Base-by-base conservation (phyloP, 768 basidiomycete species). In the Mycena vulgaris region DNA sequence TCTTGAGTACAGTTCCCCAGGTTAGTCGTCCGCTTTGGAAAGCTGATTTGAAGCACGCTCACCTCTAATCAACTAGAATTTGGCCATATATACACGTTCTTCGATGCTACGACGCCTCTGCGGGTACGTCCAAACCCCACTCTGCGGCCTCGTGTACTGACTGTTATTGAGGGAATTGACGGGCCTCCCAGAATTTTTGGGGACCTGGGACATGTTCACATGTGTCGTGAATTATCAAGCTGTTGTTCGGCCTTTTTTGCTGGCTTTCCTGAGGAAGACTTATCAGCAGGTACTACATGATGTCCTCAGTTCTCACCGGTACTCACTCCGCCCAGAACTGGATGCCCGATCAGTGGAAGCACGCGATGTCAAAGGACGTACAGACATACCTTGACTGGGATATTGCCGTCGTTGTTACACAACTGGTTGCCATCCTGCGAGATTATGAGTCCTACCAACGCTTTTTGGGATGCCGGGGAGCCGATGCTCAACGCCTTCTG, bases 1-100 rank as follows among this genome's bases (percentile, higher is more conserved):
- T 45, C 27, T 28, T 60, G 14, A 28, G 8, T 19, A 25, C 7
- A 1, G 48, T 53, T n/a, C 49, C 66, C 30, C 58, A 67, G 66
- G 66, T 55, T 14, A 23, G 57, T 59, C 35, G 39, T 40, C 30
- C 31, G 5, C 31, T 39, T 40, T n/a, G n/a, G n/a, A n/a, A 9
- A 3, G n/a, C 2, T 17, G 11, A 28, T 25, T 58, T 16, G 23
- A 16, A 19, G 4, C 14, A n/a, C 31, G 28, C 25, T 35, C 3
- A 39, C 25, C 13, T 55, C 30, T 10, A 16, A 35, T 39, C 25
- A 28, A 28, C 45, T 10, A 66, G 64, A 57, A 66, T 47, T 33
- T 66, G 13, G 25, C 27, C 27, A n/a, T 58, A 17, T 66, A 37
- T 58, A 16, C 47, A n/a, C 30, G 21, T 42, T 55, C 40, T 30